A percentile compares a stretch with the other conserved stretches of the same genome.
phyloP scores from a whole-genome alignment of 345 rosid genomes.

The Fremontodendron californicum region DNA sequence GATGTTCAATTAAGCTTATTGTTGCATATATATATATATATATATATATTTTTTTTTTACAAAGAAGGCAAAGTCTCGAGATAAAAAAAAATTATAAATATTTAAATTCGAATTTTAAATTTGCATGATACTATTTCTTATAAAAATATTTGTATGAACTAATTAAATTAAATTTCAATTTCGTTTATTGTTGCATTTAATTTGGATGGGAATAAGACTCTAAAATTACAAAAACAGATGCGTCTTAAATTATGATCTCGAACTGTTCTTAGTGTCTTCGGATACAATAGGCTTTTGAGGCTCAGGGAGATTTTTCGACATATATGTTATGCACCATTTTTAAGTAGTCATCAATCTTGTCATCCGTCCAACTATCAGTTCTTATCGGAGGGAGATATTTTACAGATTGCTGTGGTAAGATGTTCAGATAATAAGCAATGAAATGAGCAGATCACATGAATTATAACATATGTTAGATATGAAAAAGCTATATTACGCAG shows the following conservation, averaged over 20 bases:
- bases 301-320: conserved; percentile 30
- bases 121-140: too few relatives aligned
- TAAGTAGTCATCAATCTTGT: conserved; percentile 21
- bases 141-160: too few relatives aligned
- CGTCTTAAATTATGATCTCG: neutral
- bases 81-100: too few relatives aligned
- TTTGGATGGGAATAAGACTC: neutral
- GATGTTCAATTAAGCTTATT: neutral
- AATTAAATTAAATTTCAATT: too few relatives aligned
- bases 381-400: conserved; percentile 48
- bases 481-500: too few relatives aligned
- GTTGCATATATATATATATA: too few relatives aligned
- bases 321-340: conserved; percentile 30
- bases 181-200: neutral
- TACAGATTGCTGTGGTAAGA: conserved; percentile 17
- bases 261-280: neutral
- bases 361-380: conserved; percentile 28
- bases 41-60: too few relatives aligned
- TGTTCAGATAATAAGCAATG: neutral
- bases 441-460: neutral
- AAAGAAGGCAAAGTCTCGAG: too few relatives aligned
- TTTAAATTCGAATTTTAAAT: too few relatives aligned
- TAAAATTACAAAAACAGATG: neutral
- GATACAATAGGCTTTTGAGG: conserved; percentile 30
- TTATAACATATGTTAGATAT: too few relatives aligned